Evolutionary conservation across 2,329 filamentous ascomycete species (phyloP).

Genomic region (Trichophyton schoenleinii): DNA sequence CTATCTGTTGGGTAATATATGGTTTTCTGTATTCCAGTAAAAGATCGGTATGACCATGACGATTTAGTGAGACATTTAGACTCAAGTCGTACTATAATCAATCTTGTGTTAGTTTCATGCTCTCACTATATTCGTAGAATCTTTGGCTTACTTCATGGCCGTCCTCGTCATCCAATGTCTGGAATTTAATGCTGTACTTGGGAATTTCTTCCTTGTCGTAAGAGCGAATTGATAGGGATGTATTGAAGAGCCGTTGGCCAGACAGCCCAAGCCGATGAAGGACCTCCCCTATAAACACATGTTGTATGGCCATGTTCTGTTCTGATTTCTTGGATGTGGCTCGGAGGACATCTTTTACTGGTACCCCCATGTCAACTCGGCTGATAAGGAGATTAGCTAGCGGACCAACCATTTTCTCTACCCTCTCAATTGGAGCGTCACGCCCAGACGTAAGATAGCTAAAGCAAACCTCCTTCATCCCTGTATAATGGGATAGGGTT

Average conservation of each 20-base stretch:
- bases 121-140: background rate
- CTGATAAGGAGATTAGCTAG: constrained; percentile 26
- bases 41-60: background rate
- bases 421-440: constrained; percentile 38
- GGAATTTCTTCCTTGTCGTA: background rate
- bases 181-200: background rate
- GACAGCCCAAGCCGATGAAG: constrained; percentile 30
- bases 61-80: background rate
- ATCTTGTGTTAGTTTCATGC: background rate
- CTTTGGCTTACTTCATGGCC: background rate
- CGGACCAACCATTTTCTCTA: constrained; percentile 39
- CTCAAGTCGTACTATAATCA: background rate
- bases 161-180: background rate
- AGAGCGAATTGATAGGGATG: constrained; percentile 10
- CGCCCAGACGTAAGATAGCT: constrained; percentile 44
- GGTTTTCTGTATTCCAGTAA: background rate
- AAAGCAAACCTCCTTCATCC: constrained; percentile 38
- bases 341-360: constrained; percentile 40
- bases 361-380: constrained; percentile 28
- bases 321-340: constrained; percentile 45
- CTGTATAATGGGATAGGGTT: constrained; percentile 39
- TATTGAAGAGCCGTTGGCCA: constrained; percentile 30
- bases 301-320: constrained; percentile 50
- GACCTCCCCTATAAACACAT: constrained; percentile 38
- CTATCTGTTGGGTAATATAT: background rate